Base-by-base conservation (phyloP, 2,329 filamentous ascomycete genomes). In the Trichoderma brevicompactum region DNA sequence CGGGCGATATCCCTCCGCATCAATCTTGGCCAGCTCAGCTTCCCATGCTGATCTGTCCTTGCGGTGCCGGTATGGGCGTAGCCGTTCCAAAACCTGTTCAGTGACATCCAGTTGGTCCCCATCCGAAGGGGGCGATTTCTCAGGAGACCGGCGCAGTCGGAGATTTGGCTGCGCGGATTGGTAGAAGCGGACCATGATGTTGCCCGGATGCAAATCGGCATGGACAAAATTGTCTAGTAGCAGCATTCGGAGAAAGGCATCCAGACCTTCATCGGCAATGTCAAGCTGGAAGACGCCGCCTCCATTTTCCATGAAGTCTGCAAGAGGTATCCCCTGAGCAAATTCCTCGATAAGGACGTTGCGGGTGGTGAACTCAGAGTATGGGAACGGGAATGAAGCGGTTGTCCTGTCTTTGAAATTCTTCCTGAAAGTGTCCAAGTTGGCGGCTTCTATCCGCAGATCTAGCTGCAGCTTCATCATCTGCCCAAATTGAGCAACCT, bases 401-500 rank as follows among this genome's bases (percentile, higher is more conserved):
- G 94, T 97, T 2, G 91, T 91, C 50, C 95, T 87, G 66, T 92
- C 86, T 72, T 90, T 91, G 82, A 99, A 99, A 75, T 97, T 92
- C 72, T 90, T 89, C 60, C 95, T 89, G 81, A 99, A 98, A 13
- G 89, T 87, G 23, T 89, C 88, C 3, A 99, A 82, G 72, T 99
- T 99, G 43, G 94, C 90, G 1, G 93, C 90, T 77, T 99, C 95
- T 67, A 98, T 98, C 60, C 95, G 90, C 41, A 99, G 83, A 77
- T 99, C 95, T 2, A 99, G 83, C 75, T 99, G 95, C n/a, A 98
- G 82, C 72, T 90, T 90, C 95, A 99, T 99, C 95, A 99, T 99
- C 74, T 96, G 91, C 28, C 94, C 94, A 74, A 99, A 99, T 73
- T 98, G 93, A 13, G 84, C 79, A 3, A 98, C 95, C 76, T 99